Base-by-base conservation (phyloP, 768 basidiomycete genomes). In the Saitozyma sp. region DNA sequence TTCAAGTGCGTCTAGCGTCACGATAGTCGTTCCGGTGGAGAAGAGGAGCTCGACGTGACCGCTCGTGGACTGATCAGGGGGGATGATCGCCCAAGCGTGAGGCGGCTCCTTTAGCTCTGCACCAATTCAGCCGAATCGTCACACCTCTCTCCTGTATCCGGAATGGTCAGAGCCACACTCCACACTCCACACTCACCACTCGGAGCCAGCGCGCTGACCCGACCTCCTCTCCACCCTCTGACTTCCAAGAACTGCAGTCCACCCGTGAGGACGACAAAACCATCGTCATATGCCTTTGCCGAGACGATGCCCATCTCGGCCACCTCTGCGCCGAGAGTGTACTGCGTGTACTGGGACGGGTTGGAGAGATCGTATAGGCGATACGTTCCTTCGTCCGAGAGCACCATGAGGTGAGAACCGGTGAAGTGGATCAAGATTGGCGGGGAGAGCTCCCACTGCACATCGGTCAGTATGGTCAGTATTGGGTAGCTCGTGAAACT, bases 381-480 rank as follows among this genome's bases (percentile, higher is more conserved):
- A 80, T 96, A 99, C 7, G 85, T 84, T 29, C 95, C 94, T 70
- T 97, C 93, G 79, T 95, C 92, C 73, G 93, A 91, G 45, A 98
- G 80, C 13, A 97, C 85, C 0, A 88, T 86, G 42, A 99, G 83
- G 45, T 86, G 62, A 2, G 63, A 19, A 0, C 59, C 41, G 0
- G 74, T 73, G 62, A 75, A 66, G 55, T 75, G 74, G 49, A 96
- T 87, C 70, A 85, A 89, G 58, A 86, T 86, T 3, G 79, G 74
- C 72, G 92, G 88, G 62, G 74, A 53, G 9, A 78, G 67, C 45
- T 95, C 93, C 94, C 94, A 98, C 92, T 95, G 71, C 1, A 29
- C 1, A 29, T 29, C 29, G 29, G 2, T 29, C 29, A 29, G 5
- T n/a, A n/a, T n/a, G n/a, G n/a, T 29, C 29, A 29, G 29, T 29